Evolutionary conservation across 345 rosid genomes (phyloP), one percentile per base, ranked within the genome.

Genomic region (Eucalyptus sp.): DNA sequence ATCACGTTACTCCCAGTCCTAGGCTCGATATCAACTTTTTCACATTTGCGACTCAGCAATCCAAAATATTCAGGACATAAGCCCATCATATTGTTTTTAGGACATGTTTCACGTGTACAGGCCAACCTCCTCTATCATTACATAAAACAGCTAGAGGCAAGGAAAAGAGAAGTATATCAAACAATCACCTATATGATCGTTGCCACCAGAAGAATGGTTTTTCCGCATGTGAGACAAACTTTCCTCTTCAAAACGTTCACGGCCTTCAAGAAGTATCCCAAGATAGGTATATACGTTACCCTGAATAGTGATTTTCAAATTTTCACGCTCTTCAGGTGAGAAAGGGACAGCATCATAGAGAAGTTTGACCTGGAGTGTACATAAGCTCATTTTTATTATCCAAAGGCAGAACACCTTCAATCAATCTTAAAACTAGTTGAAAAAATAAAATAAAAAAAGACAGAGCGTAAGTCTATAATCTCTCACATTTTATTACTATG

Each of bases 191-290:
- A 62, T 81, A 51, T 89, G 60, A n/a, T 88, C 89, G n/a, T 90
- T 81, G 76, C 91, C 93, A 86, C 87, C 86, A 76, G 89, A 89
- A 89, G 89, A 88, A 64, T 44, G 91, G 52, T 89, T 92, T 46
- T 89, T 87, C 89, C 87, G 89, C 91, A 58, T 92, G 90, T 90
- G 93, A 89, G 91, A 90, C 92, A 93, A 95, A 92, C 93, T 88
- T 90, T 97, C 99, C 89, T 98, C 99, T 91, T 97, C 99, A 87
- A 97, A 98, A 84, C 94, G 96, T 88, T 98, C 99, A 86, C 98
- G 99, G 11, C 98, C 99, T 92, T 98, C 99, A 68, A 98, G 99
- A 80, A 98, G 97, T 88, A 96, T 93, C 88, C 99, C 99, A 88
- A 98, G 96, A 93, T 97, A 98, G 58, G 96, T 94, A 89, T 97